These are phyloP conservation scores for Claviceps fusiformis DNA, from an alignment of 2,329 filamentous ascomycete species.

Conservation along the genomic window DNA sequence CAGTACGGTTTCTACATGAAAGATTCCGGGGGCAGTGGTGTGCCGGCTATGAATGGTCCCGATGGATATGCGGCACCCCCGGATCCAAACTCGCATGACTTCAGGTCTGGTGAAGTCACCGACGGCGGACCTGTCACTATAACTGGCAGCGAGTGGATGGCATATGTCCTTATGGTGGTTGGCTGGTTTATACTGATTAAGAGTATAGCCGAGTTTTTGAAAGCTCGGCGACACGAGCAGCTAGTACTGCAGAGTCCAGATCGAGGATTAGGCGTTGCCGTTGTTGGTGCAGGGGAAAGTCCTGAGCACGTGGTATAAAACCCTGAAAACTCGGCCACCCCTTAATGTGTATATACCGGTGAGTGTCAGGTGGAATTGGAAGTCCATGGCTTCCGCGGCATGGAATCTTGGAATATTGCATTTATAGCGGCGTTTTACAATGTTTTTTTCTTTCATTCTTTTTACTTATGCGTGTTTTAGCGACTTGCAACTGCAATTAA, in stretches of 20 bases:
- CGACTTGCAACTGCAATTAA: not conserved
- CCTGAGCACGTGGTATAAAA: constrained; percentile 60
- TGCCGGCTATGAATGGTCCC: constrained; percentile 31
- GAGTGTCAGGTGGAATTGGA: not conserved
- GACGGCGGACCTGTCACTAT: constrained; percentile 41
- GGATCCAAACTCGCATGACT: constrained; percentile 83
- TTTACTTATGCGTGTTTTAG: not conserved
- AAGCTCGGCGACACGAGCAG: constrained; percentile 80
- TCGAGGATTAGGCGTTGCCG: constrained; percentile 66
- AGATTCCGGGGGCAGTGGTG: constrained; percentile 33
- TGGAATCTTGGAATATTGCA: not conserved
- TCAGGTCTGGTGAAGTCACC: constrained; percentile 59
- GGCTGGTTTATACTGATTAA: constrained; percentile 97
- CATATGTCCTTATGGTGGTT: constrained; percentile 88
- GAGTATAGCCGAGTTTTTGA: constrained; percentile 81
- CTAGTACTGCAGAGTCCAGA: constrained; percentile 88
- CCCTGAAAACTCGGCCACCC: too few species aligned
- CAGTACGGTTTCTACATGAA: constrained; percentile 98
- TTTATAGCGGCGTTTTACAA: not conserved
- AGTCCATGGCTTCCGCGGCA: not conserved
- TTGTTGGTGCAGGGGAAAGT: constrained; percentile 76
- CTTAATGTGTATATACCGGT: not conserved
- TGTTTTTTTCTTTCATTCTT: not conserved
- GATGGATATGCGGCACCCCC: constrained; percentile 56
- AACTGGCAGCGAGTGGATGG: constrained; percentile 70